Evolutionary conservation across 306 rosid genomes (phyloP).

Genomic region (Quercus cerris): DNA sequence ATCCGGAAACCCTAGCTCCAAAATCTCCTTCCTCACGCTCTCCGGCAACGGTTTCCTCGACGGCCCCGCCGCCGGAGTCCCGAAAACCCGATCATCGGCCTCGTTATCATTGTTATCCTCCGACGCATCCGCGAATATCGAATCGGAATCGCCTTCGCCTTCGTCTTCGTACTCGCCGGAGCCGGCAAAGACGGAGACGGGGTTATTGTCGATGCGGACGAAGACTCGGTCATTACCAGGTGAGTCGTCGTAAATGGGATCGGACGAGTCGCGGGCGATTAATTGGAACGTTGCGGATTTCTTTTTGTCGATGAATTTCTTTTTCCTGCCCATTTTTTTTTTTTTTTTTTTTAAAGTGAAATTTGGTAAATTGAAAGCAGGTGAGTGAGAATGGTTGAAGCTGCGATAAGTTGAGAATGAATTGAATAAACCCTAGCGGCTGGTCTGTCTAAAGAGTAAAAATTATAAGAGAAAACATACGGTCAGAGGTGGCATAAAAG

Average conservation of each 20-base stretch:
- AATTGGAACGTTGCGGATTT: slow-evolving; percentile 68
- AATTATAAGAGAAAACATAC: background rate
- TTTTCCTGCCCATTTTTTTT: slow-evolving; percentile 42
- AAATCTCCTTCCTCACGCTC: slow-evolving; percentile 62
- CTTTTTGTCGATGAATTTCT: slow-evolving; percentile 83
- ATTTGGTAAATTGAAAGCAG: no score
- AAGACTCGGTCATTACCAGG: slow-evolving; percentile 74
- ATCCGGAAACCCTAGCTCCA: slow-evolving; percentile 85
- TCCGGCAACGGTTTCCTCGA: slow-evolving; percentile 40
- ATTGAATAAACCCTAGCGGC: background rate
- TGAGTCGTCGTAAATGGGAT: slow-evolving; percentile 50
- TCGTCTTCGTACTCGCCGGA: slow-evolving; percentile 8
- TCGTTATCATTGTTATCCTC: slow-evolving; percentile 38
- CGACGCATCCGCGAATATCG: slow-evolving; percentile 58
- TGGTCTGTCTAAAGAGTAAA: background rate
- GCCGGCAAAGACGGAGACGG: slow-evolving; percentile 27
- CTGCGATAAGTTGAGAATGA: background rate
- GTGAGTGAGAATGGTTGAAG: no score
- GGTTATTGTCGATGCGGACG: slow-evolving; percentile 68
- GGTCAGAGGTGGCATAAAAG: no score
- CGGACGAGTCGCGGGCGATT: slow-evolving; percentile 75
- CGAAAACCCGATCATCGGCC: slow-evolving; percentile 5
- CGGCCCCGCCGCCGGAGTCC: background rate
- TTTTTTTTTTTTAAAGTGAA: no score
- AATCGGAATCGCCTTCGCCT: slow-evolving; percentile 22